Percentiles rank a stretch among this genome's conserved stretches.
These are phyloP conservation scores for Dryas drummondii DNA, from an alignment of 306 rosid species.

Conservation along the genomic window DNA sequence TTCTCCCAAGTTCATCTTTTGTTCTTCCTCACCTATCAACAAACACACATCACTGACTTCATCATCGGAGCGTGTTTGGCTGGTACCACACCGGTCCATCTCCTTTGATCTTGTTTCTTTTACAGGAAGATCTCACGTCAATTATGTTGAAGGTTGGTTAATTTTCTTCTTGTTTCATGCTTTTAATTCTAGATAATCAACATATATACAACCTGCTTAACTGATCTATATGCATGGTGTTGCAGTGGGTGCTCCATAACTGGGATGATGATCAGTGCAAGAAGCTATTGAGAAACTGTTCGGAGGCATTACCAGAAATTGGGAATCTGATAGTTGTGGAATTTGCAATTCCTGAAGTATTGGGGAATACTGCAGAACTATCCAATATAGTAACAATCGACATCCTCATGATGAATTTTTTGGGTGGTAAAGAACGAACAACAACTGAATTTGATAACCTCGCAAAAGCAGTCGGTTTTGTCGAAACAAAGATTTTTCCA, in stretches of 20 bases:
- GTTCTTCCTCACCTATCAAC: too few relatives aligned
- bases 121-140: too few relatives aligned
- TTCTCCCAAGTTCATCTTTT: too few relatives aligned
- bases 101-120: too few relatives aligned
- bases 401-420: neutral
- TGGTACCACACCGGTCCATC: too few relatives aligned
- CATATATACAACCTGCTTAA: too few relatives aligned
- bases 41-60: too few relatives aligned
- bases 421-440: neutral
- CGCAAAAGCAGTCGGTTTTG: constrained; percentile 1
- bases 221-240: neutral
- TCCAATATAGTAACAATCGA: neutral
- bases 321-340: constrained; percentile 20
- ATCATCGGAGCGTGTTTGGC: too few relatives aligned
- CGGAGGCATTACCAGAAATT: constrained; percentile 1
- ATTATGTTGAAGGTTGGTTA: constrained; percentile 14
- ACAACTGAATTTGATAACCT: neutral
- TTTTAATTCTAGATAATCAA: too few relatives aligned
- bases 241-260: constrained; percentile 18
- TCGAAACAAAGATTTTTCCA: neutral
- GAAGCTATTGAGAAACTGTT: constrained; percentile 9
- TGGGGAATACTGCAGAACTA: neutral
- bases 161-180: too few relatives aligned
- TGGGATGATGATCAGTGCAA: constrained; percentile 16
- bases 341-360: neutral